A percentile compares a stretch with the other conserved stretches of the same genome.
phyloP scores from a whole-genome alignment of 2,329 filamentous ascomycete species.

The Exophiala oligosperma region DNA sequence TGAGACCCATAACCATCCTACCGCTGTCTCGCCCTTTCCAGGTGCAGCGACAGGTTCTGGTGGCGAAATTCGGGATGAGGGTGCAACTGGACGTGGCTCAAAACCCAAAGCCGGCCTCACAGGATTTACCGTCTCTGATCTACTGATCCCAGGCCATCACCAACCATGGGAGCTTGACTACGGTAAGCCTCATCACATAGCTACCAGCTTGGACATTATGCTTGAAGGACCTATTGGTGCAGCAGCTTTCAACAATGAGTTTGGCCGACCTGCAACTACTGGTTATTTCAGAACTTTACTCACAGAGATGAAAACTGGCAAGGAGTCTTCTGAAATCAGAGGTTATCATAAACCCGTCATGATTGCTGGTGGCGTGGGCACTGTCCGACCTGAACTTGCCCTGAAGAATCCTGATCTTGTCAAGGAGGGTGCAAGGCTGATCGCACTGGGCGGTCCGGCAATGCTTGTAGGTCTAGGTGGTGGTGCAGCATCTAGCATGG shows the following conservation, averaged over 20 bases:
- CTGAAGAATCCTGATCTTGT: conserved; percentile 80
- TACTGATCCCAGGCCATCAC: conserved; percentile 78
- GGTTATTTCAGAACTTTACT: conserved; percentile 92
- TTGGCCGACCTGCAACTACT: conserved; percentile 82
- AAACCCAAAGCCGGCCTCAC: conserved; percentile 87
- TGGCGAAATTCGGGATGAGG: conserved; percentile 94
- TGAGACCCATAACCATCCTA: conserved; percentile 97
- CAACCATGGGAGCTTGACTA: conserved; percentile 85
- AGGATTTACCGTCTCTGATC: conserved; percentile 93
- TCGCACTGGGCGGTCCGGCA: conserved; percentile 91
- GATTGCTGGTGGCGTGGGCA: conserved; percentile 94
- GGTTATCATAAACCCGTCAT: conserved; percentile 99
- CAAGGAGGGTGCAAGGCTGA: conserved; percentile 80
- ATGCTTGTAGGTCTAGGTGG: conserved; percentile 98
- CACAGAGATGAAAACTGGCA: conserved; percentile 62
- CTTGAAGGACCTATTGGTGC: conserved; percentile 93
- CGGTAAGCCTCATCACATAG: conserved; percentile 87
- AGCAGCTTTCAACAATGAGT: conserved; percentile 96
- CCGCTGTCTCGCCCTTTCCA: conserved; percentile 88
- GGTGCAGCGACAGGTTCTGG: conserved; percentile 94
- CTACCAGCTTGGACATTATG: conserved; percentile 95
- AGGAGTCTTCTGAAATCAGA: conserved; percentile 68
- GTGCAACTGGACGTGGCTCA: conserved; percentile 88
- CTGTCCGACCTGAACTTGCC: conserved; percentile 85
- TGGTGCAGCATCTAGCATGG: conserved; percentile 88